These are phyloP conservation scores for Sporisorium sorghi DNA, from an alignment of 1,284 basidiomycete genomes.

Conservation along the genomic window DNA sequence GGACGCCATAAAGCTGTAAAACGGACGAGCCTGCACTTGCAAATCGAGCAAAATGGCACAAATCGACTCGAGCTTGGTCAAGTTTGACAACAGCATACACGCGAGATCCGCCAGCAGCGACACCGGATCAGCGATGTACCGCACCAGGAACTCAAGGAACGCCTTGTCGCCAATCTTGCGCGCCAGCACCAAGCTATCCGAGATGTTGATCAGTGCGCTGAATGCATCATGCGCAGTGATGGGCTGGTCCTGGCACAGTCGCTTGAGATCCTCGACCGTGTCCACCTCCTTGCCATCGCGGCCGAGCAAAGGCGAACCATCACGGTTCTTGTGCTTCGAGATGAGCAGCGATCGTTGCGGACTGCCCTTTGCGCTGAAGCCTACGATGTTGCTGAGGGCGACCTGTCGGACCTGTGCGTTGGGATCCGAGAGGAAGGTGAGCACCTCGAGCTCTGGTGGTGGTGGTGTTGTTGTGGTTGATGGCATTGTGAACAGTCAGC, in stretches of 20 bases:
- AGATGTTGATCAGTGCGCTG: conserved; percentile 91
- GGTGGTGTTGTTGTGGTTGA: conserved; percentile 32
- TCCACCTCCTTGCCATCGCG: conserved; percentile 63
- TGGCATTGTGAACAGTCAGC: conserved; percentile 23
- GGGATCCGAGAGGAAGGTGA: conserved; percentile 85
- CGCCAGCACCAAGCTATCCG: conserved; percentile 81
- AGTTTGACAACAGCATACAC: conserved; percentile 94
- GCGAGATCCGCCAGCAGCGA: conserved; percentile 92
- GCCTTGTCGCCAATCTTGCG: conserved; percentile 78
- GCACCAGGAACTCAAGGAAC: conserved; percentile 86
- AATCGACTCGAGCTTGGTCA: conserved; percentile 82
- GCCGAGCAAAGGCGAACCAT: conserved; percentile 53
- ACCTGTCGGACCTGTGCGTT: conserved; percentile 89
- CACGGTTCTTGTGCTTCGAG: conserved; percentile 54
- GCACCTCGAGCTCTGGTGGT: conserved; percentile 74
- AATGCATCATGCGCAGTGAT: conserved; percentile 93
- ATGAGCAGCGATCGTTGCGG: conserved; percentile 59
- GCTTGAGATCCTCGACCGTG: conserved; percentile 77
- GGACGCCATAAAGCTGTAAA: conserved; percentile 63
- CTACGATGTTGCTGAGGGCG: conserved; percentile 83
- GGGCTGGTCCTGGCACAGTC: conserved; percentile 83
- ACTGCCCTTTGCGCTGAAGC: conserved; percentile 59
- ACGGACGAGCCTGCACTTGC: conserved; percentile 66
- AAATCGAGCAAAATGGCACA: conserved; percentile 78
- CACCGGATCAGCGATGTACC: conserved; percentile 89